Evolutionary conservation across 179 eudicot species (phyloP).

Genomic region (Silene coronaria): DNA sequence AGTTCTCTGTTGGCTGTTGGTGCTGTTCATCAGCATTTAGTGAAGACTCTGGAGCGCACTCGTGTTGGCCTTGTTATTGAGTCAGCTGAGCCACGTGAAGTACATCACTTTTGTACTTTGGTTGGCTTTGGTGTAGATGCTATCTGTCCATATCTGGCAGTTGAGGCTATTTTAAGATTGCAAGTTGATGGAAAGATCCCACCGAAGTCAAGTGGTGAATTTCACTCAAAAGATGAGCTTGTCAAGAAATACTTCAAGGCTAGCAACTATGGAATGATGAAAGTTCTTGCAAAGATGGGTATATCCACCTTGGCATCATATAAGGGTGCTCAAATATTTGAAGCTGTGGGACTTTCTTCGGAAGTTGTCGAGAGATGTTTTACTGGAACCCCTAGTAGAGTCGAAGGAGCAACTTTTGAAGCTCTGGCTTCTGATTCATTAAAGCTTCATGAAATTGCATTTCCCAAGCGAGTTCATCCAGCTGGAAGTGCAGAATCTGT

Average conservation of each 20-base stretch:
- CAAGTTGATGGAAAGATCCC: slow-evolving; percentile 97
- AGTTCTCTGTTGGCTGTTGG: slow-evolving; percentile 98
- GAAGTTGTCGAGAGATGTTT: slow-evolving; percentile 94
- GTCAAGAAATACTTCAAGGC: slow-evolving; percentile 81
- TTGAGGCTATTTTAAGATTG: slow-evolving; percentile 89
- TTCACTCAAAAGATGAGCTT: slow-evolving; percentile 75
- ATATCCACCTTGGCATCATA: slow-evolving; percentile 98
- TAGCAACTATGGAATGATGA: slow-evolving; percentile 95
- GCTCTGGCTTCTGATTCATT: slow-evolving; percentile 71
- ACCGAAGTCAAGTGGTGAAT: slow-evolving; percentile 72
- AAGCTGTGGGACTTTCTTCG: slow-evolving; percentile 92
- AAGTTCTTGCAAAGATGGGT: slow-evolving; percentile 99
- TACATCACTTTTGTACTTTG: slow-evolving; percentile 95
- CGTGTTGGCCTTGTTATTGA: slow-evolving; percentile 77
- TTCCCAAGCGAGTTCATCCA: slow-evolving; percentile 63
- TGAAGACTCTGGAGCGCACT: slow-evolving; percentile 81
- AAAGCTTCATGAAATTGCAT: slow-evolving; percentile 77
- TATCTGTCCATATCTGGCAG: slow-evolving; percentile 88
- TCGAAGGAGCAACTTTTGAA: slow-evolving; percentile 98
- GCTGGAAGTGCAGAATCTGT: slow-evolving; percentile 88
- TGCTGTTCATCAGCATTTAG: slow-evolving; percentile 96
- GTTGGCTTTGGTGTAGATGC: slow-evolving; percentile 99
- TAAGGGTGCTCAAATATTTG: slow-evolving; percentile 99
- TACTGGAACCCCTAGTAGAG: slow-evolving; percentile 87
- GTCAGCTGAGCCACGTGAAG: slow-evolving; percentile 99